Conservation (phyloP, 1,139 yeast species). For the Pichia norvegensis region DNA sequence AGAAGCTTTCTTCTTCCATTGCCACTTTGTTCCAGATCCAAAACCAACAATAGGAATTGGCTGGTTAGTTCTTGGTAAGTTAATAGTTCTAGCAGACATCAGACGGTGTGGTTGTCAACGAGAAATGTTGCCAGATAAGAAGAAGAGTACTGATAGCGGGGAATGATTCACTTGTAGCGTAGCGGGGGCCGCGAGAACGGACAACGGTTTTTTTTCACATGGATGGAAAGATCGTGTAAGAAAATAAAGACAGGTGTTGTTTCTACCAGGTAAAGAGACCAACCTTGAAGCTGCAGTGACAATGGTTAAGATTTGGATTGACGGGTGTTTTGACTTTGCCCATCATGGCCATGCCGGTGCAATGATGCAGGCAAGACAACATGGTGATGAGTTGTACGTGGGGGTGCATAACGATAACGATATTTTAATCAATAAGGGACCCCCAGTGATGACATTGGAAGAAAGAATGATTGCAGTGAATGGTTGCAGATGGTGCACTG, state of each 20-base stretch:
- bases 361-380: conserved; percentile 80
- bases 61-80: conserved; percentile 22
- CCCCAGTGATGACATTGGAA: conserved; percentile 78
- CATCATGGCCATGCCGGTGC: conserved; percentile 99
- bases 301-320: conserved; percentile 65
- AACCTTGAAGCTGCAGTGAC: too few relatives aligned
- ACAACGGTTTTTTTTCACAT: too few relatives aligned
- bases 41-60: conserved; percentile 32
- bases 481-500: conserved; percentile 85
- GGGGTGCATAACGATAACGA: conserved; percentile 94
- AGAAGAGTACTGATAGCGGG: background rate
- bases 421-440: conserved; percentile 76
- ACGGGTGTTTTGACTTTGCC: conserved; percentile 95
- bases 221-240: too few relatives aligned
- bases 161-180: too few relatives aligned
- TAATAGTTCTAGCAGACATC: background rate
- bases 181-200: too few relatives aligned
- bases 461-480: conserved; percentile 80
- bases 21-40: conserved; percentile 64
- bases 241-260: too few relatives aligned
- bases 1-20: conserved; percentile 36
- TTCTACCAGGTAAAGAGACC: too few relatives aligned
- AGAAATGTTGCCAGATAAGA: background rate
- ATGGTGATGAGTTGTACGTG: conserved; percentile 64
- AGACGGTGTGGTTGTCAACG: background rate